Evolutionary conservation across 2,329 filamentous ascomycete genomes (phyloP).

Genomic region (Raffaelea arxii): DNA sequence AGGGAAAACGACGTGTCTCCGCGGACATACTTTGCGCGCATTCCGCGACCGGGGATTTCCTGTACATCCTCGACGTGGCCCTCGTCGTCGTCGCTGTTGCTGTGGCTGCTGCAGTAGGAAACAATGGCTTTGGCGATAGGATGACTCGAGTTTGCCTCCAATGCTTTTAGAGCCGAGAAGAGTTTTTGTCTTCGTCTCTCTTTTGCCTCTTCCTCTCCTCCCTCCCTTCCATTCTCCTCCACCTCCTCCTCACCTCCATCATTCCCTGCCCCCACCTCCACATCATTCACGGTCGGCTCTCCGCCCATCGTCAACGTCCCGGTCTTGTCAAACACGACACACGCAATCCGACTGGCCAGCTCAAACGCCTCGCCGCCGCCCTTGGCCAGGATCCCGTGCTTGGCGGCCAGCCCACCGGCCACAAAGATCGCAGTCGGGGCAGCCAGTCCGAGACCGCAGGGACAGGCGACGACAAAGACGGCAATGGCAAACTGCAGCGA

Average conservation of each 20-base stretch:
- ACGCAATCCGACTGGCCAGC: conserved; percentile 68
- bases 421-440: conserved; percentile 81
- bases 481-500: conserved; percentile 75
- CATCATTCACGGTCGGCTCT: conserved; percentile 58
- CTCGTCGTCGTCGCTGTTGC: conserved; percentile 1
- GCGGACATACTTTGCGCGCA: conserved; percentile 41
- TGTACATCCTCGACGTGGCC: conserved; percentile 36
- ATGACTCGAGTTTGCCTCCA: conserved; percentile 66
- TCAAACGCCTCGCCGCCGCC: conserved; percentile 81
- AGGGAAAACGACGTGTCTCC: conserved; percentile 32
- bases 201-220: not conserved
- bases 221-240: not conserved
- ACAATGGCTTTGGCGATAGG: conserved; percentile 64
- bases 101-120: conserved; percentile 41
- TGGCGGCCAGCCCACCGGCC: conserved; percentile 68
- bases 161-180: conserved; percentile 44
- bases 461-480: conserved; percentile 80
- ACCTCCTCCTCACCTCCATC: not conserved
- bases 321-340: conserved; percentile 82
- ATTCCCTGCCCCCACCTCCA: conserved; percentile 20
- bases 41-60: conserved; percentile 62
- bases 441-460: conserved; percentile 75
- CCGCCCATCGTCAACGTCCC: conserved; percentile 69
- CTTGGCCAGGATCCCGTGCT: conserved; percentile 71
- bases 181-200: conserved; percentile 16